phyloP scores from a whole-genome alignment of 2,329 filamentous ascomycete genomes.

The Botrytis sinoallii region DNA sequence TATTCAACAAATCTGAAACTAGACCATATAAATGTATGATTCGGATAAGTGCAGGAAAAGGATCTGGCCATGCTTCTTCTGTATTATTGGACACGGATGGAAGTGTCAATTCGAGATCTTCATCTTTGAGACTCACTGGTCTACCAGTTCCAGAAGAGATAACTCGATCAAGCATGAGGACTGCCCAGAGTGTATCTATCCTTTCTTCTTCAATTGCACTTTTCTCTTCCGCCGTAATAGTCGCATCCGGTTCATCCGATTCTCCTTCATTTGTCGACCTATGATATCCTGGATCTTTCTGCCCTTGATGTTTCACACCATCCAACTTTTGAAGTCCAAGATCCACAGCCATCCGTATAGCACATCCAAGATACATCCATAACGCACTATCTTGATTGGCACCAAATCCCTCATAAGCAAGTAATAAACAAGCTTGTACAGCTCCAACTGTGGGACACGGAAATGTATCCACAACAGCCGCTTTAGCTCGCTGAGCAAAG shows the following conservation, averaged over 20 bases:
- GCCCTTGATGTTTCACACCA: conserved; percentile 57
- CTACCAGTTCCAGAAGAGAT: conserved; percentile 85
- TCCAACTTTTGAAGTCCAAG: conserved; percentile 79
- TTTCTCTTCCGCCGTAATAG: conserved; percentile 47
- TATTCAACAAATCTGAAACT: conserved; percentile 80
- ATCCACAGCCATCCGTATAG: conserved; percentile 79
- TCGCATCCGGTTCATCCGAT: conserved; percentile 40
- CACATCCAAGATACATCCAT: conserved; percentile 90
- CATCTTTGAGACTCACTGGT: conserved; percentile 77
- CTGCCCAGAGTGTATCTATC: conserved; percentile 85
- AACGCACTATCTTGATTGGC: conserved; percentile 83
- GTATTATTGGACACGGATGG: conserved; percentile 52
- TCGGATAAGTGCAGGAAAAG: conserved; percentile 75
- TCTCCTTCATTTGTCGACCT: conserved; percentile 43
- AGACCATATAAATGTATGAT: conserved; percentile 85
- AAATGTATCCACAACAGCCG: conserved; percentile 79
- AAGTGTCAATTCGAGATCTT: conserved; percentile 79
- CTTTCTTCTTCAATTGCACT: conserved; percentile 73
- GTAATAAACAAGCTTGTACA: conserved; percentile 76
- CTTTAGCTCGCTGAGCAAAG: conserved; percentile 79
- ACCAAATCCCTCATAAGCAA: conserved; percentile 88
- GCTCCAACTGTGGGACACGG: conserved; percentile 79
- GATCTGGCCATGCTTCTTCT: conserved; percentile 61
- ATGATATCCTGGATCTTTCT: conserved; percentile 37
- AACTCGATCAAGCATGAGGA: conserved; percentile 82